A percentile compares a stretch with the other conserved stretches of the same genome.
Evolutionary conservation across 371 early-diverging fungal species (phyloP).

Genomic region (Rhizopus stolonifer): DNA sequence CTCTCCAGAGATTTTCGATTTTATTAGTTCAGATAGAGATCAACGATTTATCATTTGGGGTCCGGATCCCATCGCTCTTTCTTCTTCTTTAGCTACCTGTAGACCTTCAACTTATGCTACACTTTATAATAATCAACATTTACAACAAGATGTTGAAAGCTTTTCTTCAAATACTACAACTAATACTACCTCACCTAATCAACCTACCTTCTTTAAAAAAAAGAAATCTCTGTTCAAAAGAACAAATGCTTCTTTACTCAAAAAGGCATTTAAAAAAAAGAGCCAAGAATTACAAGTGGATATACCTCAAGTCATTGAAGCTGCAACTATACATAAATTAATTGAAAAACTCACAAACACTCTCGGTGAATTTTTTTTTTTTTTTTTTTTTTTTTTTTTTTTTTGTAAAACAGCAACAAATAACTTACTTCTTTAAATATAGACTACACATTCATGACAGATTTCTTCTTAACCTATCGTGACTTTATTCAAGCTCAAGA

Average conservation of each 20-base stretch:
- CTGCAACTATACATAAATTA: conserved; percentile 63
- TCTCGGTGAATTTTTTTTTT: conserved; percentile 29
- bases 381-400: background rate
- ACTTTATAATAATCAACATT: conserved; percentile 20
- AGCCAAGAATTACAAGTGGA: conserved; percentile 9
- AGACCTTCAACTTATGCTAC: conserved; percentile 25
- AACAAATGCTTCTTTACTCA: conserved; percentile 9
- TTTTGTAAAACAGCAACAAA: no score
- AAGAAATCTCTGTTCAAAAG: no score
- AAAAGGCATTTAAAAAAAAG: conserved; percentile 25
- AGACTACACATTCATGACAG: conserved; percentile 73
- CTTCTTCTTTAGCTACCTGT: conserved; percentile 36
- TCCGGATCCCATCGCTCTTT: conserved; percentile 37
- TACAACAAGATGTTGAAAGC: conserved; percentile 24
- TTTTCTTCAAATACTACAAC: conserved; percentile 41
- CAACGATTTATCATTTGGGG: conserved; percentile 62
- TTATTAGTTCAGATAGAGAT: conserved; percentile 52
- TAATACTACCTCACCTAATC: no score
- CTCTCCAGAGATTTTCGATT: conserved; percentile 53
- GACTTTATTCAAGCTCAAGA: conserved; percentile 59
- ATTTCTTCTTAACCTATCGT: conserved; percentile 74
- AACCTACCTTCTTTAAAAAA: no score
- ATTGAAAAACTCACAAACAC: conserved; percentile 62
- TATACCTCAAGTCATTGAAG: conserved; percentile 53
- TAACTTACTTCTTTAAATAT: background rate